Percentiles rank a stretch among this genome's conserved stretches.
Evolutionary conservation across 2,329 filamentous ascomycete species (phyloP).

Genomic region (Fusarium mexicanum): DNA sequence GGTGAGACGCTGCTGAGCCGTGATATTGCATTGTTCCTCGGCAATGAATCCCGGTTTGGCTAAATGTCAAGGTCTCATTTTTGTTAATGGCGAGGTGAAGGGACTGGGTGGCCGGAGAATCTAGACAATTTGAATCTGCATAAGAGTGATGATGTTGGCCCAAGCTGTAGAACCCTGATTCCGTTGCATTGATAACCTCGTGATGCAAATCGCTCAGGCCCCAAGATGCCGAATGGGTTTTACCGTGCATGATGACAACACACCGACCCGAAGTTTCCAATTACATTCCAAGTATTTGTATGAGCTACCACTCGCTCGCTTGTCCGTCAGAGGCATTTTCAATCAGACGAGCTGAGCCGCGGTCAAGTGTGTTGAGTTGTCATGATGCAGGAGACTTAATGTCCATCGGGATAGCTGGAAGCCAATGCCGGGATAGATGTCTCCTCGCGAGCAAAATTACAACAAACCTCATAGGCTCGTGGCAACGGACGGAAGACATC

Average conservation of each 20-base stretch:
- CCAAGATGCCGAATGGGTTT: conserved; percentile 14
- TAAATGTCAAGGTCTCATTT: background rate
- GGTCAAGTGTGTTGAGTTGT: conserved; percentile 2
- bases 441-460: background rate
- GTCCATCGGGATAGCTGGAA: background rate
- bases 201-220: conserved; percentile 12
- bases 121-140: background rate
- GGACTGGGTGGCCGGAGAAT: background rate
- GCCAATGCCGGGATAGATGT: background rate
- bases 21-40: background rate
- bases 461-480: background rate
- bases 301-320: background rate
- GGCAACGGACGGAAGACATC: background rate
- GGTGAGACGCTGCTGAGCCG: background rate
- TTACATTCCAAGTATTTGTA: background rate
- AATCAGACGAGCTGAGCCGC: conserved; percentile 1
- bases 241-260: conserved; percentile 22
- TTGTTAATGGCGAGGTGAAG: background rate
- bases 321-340: background rate
- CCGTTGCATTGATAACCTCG: conserved; percentile 7
- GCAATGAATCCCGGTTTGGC: background rate
- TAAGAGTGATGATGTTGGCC: background rate
- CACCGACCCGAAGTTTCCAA: conserved; percentile 14
- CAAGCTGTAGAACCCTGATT: conserved; percentile 6
- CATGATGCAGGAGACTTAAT: conserved; percentile 4